These are phyloP conservation scores for Gnomoniopsis smithogilvyi DNA, from an alignment of 2,329 filamentous ascomycete species.

Conservation along the genomic window DNA sequence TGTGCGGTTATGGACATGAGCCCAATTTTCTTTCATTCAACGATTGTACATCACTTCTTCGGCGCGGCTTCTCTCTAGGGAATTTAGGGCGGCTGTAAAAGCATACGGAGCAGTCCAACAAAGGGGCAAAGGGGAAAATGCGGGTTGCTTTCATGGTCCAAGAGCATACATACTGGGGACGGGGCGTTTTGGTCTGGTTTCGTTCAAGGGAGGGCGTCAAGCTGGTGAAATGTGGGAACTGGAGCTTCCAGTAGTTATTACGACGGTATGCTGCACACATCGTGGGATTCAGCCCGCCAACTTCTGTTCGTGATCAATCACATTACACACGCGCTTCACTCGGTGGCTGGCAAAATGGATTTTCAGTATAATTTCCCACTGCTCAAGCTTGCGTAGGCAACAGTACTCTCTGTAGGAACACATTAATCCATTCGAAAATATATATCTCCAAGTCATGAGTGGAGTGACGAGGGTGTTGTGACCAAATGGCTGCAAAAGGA, in stretches of 20 bases:
- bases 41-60: constrained; percentile 6
- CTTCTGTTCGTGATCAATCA: not conserved
- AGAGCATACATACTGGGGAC: constrained; percentile 16
- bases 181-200: constrained; percentile 12
- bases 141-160: constrained; percentile 8
- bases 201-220: constrained; percentile 7
- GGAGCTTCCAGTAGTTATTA: not conserved
- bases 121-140: constrained; percentile 11
- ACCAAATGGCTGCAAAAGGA: too few species aligned
- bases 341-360: not conserved
- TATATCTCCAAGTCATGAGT: too few species aligned
- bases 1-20: not conserved
- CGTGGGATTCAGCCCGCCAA: not conserved
- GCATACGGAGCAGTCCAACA: constrained; percentile 17
- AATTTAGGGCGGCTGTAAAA: constrained; percentile 15
- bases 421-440: not conserved
- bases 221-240: not conserved
- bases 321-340: not conserved
- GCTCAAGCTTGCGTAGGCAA: not conserved
- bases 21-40: not conserved
- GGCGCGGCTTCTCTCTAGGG: constrained; percentile 1
- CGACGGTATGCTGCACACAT: not conserved
- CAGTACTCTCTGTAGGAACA: not conserved
- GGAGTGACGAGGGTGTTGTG: not conserved
- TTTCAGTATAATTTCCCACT: not conserved